Evolutionary conservation across 345 rosid genomes (phyloP).

Genomic region (Eutrema heterophyllum): DNA sequence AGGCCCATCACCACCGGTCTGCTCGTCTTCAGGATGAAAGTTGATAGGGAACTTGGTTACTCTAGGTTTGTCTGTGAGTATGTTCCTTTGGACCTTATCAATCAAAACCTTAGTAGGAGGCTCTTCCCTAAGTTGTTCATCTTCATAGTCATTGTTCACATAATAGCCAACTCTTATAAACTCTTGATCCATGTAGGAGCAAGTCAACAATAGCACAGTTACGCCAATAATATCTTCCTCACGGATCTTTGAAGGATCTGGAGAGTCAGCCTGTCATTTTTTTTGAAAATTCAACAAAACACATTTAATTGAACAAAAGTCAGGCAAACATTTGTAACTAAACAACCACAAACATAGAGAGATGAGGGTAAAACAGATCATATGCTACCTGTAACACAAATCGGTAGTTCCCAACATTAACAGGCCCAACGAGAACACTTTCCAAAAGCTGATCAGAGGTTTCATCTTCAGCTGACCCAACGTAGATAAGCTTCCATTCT

Average conservation of each 20-base stretch:
- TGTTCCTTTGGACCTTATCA: slow-evolving; percentile 79
- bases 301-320: neutral
- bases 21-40: slow-evolving; percentile 71
- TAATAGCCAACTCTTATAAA: slow-evolving; percentile 86
- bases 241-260: slow-evolving; percentile 81
- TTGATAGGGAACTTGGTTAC: slow-evolving; percentile 94
- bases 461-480: slow-evolving; percentile 96
- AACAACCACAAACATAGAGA: neutral
- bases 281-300: neutral
- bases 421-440: slow-evolving; percentile 94
- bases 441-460: slow-evolving; percentile 78
- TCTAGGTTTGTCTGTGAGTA: slow-evolving; percentile 82
- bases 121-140: slow-evolving; percentile 85
- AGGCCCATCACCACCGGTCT: slow-evolving; percentile 63
- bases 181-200: slow-evolving; percentile 85
- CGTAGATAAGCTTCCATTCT: slow-evolving; percentile 96
- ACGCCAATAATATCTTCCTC: slow-evolving; percentile 91
- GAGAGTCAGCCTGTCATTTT: slow-evolving; percentile 61
- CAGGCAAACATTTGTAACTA: neutral
- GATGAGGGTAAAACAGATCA: neutral
- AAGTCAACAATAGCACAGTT: slow-evolving; percentile 74
- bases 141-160: slow-evolving; percentile 87
- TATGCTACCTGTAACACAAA: slow-evolving; percentile 69
- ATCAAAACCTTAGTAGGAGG: slow-evolving; percentile 75
- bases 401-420: slow-evolving; percentile 87